Evolutionary conservation across 2,329 filamentous ascomycete species (phyloP).

Genomic region (Cercospora sp.): DNA sequence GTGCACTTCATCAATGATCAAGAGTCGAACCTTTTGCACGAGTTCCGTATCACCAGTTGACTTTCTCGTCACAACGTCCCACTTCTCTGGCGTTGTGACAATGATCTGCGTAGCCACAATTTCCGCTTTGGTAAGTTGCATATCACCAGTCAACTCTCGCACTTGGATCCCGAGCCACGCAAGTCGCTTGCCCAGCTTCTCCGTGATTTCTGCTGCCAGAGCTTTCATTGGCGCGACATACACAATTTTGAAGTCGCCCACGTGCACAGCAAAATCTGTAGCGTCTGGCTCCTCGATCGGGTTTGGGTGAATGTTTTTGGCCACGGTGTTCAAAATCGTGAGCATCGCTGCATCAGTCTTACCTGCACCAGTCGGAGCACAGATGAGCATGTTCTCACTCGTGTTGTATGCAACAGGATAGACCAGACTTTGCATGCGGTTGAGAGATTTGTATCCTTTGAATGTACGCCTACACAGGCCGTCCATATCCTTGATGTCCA

Average conservation of each 20-base stretch:
- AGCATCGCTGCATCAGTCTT: conserved; percentile 99
- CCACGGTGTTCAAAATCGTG: conserved; percentile 85
- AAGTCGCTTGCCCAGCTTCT: conserved; percentile 86
- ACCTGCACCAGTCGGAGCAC: conserved; percentile 89
- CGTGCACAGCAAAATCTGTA: conserved; percentile 76
- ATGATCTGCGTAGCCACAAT: conserved; percentile 97
- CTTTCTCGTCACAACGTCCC: conserved; percentile 97
- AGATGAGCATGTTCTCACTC: conserved; percentile 98
- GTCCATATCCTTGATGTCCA: conserved; percentile 80
- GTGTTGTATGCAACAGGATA: conserved; percentile 95
- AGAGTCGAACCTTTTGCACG: conserved; percentile 90
- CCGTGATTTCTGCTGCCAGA: conserved; percentile 90
- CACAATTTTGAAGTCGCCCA: conserved; percentile 94
- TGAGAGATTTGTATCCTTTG: conserved; percentile 87
- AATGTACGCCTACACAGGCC: conserved; percentile 89
- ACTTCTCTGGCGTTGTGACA: conserved; percentile 97
- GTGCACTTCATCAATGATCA: conserved; percentile 98
- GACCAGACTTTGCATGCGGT: conserved; percentile 96
- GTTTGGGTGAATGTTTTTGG: conserved; percentile 78
- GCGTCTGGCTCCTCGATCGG: conserved; percentile 72
- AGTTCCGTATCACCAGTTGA: conserved; percentile 96
- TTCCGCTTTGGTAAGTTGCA: conserved; percentile 96
- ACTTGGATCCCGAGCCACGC: conserved; percentile 92
- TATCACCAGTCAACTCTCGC: conserved; percentile 93
- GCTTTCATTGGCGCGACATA: conserved; percentile 99